Evolutionary conservation across 768 basidiomycete species (phyloP).

Genomic region (Rubroboletus satanas): DNA sequence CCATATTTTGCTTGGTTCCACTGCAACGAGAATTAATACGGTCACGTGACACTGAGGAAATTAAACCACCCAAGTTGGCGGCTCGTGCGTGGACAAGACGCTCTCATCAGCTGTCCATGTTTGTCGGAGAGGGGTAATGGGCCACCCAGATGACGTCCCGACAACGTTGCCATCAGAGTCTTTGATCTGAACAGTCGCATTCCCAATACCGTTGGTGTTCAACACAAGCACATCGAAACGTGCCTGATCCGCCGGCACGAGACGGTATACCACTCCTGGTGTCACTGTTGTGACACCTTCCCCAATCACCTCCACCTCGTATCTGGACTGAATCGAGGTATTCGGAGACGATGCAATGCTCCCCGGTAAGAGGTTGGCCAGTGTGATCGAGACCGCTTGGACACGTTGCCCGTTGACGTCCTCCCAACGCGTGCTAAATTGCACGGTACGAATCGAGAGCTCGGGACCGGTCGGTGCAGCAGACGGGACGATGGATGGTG

Average conservation of each 20-base stretch:
- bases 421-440: conserved; percentile 48
- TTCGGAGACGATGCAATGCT: conserved; percentile 19
- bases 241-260: conserved; percentile 49
- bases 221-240: conserved; percentile 46
- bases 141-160: conserved; percentile 36
- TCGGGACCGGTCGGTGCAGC: conserved; percentile 19
- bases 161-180: conserved; percentile 34
- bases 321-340: conserved; percentile 32
- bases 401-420: conserved; percentile 34
- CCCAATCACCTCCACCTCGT: conserved; percentile 37
- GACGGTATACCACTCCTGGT: conserved; percentile 41
- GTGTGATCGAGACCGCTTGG: conserved; percentile 49
- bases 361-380: conserved; percentile 47
- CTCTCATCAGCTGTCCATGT: conserved; percentile 38
- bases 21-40: conserved; percentile 23
- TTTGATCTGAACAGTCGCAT: conserved; percentile 33
- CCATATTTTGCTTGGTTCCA: conserved; percentile 54
- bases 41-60: not conserved
- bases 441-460: conserved; percentile 40
- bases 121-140: conserved; percentile 35
- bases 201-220: conserved; percentile 29
- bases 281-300: conserved; percentile 40
- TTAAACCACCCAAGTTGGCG: conserved; percentile 49
- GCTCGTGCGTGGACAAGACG: conserved; percentile 43
- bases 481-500: conserved; percentile 32